Evolutionary conservation across 108 stramenopile species (phyloP).

Genomic region (Skeletonema marinoi): DNA sequence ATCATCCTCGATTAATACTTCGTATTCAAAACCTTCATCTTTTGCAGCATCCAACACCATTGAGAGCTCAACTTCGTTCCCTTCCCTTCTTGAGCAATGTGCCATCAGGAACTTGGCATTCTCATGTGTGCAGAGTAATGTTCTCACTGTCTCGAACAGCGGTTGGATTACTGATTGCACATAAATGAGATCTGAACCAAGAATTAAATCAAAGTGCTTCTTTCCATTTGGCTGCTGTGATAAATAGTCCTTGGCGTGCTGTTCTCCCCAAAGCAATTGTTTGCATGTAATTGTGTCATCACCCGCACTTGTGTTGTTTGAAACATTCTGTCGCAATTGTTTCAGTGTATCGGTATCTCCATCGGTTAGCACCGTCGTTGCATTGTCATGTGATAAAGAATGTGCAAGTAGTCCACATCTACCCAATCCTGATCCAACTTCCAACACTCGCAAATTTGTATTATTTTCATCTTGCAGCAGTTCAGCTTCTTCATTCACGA

Average conservation of each 20-base stretch:
- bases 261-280: conserved; percentile 50
- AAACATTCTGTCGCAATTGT: conserved; percentile 53
- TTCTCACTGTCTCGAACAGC: conserved; percentile 20
- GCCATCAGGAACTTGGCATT: conserved; percentile 31
- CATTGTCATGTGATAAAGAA: conserved; percentile 23
- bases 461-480: not conserved
- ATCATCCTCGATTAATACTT: conserved; percentile 2
- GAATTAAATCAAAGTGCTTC: conserved; percentile 29
- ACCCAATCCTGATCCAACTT: conserved; percentile 30
- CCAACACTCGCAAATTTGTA: conserved; percentile 17
- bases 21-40: conserved; percentile 14
- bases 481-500: conserved; percentile 8
- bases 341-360: conserved; percentile 61
- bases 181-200: conserved; percentile 36
- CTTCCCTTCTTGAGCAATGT: conserved; percentile 25
- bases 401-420: conserved; percentile 58
- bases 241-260: conserved; percentile 21
- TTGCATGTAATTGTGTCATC: conserved; percentile 16
- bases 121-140: conserved; percentile 5
- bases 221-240: not conserved
- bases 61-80: conserved; percentile 29
- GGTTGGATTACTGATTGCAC: conserved; percentile 23
- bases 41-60: conserved; percentile 14
- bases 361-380: conserved; percentile 58
- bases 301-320: conserved; percentile 14